Evolutionary conservation across 2,329 filamentous ascomycete genomes (phyloP), one percentile per base, ranked within the genome.

Genomic region (Botrytis galanthina): DNA sequence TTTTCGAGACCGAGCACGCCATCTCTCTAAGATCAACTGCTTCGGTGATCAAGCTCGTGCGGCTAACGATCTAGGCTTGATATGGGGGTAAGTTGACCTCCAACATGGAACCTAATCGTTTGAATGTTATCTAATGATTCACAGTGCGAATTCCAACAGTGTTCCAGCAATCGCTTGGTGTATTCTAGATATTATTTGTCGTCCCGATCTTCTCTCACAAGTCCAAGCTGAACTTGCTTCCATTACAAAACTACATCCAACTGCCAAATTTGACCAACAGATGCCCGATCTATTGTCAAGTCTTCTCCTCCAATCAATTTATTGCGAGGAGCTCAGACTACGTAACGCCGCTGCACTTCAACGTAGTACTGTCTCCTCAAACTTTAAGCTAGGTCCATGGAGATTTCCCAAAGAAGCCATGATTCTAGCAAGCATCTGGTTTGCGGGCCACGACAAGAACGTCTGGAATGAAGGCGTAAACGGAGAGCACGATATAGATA

Each of bases 271-370:
- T 1, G 39, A 10, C 16, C n/a, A 67, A 32, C 35, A 57, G 20
- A 67, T 67, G 44, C 64, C 78, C 1, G 74, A 54, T 0, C 77
- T 83, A 0, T 75, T 76, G 0, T 72, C 77, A 0, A 75, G 75
- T 0, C 78, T 80, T 1, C 73, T 83, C 0, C 74, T 84, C 7
- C 82, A 81, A 60, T 81, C 83, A 0, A 79, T 83, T 1, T 84
- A 81, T 46, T 78, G 78, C 12, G 82, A 84, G 62, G 79, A 79
- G 0, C 76, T 83, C 0, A 80, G 83, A 1, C 69, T 84, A 0
- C 73, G 78, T 22, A 71, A 51, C 29, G 73, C 72, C 3, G 72
- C 74, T n/a, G 73, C 67, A 4, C 73, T 78, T n/a, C 74, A 75
- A 48, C 72, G 77, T 22, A 70, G 70, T 16, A 73, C 78, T 1